Evolutionary conservation across 2,329 filamentous ascomycete genomes (phyloP).

Genomic region (Rachicladosporium sp.): DNA sequence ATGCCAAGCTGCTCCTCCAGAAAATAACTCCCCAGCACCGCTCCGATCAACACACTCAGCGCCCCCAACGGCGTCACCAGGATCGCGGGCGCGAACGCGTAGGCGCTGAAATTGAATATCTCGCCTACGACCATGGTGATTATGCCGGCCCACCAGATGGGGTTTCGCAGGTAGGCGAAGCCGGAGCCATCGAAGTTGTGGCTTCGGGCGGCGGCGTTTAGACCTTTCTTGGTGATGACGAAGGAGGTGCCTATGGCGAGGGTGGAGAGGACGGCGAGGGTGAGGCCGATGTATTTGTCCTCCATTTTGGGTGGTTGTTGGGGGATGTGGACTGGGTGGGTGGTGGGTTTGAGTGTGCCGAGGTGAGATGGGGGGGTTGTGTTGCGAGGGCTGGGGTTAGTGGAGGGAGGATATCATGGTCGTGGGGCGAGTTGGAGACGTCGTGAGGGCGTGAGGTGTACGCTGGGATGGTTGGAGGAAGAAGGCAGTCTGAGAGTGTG

Average conservation of each 20-base stretch:
- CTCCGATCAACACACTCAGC: conserved; percentile 83
- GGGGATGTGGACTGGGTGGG: not conserved
- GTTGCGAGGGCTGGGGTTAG: not conserved
- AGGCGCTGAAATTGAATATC: conserved; percentile 93
- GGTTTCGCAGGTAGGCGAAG: conserved; percentile 84
- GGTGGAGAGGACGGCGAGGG: conserved; percentile 61
- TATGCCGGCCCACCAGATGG: conserved; percentile 96
- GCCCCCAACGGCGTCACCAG: conserved; percentile 90
- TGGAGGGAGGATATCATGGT: conserved; percentile 5
- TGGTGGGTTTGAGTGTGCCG: not conserved
- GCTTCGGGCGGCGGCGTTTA: conserved; percentile 78
- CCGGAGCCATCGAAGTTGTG: conserved; percentile 97
- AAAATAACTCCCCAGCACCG: conserved; percentile 90
- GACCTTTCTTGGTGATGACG: conserved; percentile 96
- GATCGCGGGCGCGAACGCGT: conserved; percentile 97
- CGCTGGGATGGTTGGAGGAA: no score
- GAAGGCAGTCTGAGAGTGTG: no score
- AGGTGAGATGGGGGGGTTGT: not conserved
- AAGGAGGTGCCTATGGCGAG: conserved; percentile 68
- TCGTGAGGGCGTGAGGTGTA: no score
- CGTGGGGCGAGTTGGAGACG: not conserved
- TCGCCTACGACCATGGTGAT: conserved; percentile 82
- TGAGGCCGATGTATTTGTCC: conserved; percentile 62
- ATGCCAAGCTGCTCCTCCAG: conserved; percentile 77
- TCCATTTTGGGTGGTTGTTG: conserved; percentile 10